Evolutionary conservation across 192 early-diverging fungal species (phyloP).

Genomic region (Entomortierella parvispora): DNA sequence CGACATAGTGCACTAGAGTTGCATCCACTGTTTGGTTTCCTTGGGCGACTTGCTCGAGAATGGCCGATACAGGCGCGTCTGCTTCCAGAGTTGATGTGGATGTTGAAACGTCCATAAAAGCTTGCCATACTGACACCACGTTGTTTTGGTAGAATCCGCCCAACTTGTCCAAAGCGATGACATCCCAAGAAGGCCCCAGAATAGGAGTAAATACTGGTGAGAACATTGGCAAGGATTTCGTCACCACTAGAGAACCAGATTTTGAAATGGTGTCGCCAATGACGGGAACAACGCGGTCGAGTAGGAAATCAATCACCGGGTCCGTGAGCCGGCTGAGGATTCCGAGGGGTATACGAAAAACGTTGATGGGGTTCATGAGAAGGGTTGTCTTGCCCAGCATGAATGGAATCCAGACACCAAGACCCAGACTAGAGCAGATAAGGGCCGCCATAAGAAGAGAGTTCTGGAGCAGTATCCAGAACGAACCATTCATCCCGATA

Average conservation of each 20-base stretch:
- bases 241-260: neutral
- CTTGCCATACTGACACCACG: conserved; percentile 15
- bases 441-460: conserved; percentile 82
- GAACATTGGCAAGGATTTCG: neutral
- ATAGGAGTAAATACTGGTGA: neutral
- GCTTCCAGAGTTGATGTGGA: neutral
- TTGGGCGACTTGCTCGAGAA: neutral
- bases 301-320: conserved; percentile 31
- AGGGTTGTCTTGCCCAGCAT: conserved; percentile 67
- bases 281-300: conserved; percentile 28
- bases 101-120: conserved; percentile 8
- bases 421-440: conserved; percentile 79
- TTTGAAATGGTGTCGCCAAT: neutral
- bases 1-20: conserved; percentile 9
- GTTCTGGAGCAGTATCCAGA: conserved; percentile 82
- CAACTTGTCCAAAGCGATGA: neutral
- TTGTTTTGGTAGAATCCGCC: conserved; percentile 5
- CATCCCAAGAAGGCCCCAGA: conserved; percentile 2
- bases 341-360: conserved; percentile 14
- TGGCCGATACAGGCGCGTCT: neutral
- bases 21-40: neutral
- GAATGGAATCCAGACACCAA: conserved; percentile 84
- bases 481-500: conserved; percentile 90
- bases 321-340: conserved; percentile 34
- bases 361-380: conserved; percentile 38